Evolutionary conservation across 148 eudicot genomes (phyloP).

Genomic region (Salicornia ramosissima): DNA sequence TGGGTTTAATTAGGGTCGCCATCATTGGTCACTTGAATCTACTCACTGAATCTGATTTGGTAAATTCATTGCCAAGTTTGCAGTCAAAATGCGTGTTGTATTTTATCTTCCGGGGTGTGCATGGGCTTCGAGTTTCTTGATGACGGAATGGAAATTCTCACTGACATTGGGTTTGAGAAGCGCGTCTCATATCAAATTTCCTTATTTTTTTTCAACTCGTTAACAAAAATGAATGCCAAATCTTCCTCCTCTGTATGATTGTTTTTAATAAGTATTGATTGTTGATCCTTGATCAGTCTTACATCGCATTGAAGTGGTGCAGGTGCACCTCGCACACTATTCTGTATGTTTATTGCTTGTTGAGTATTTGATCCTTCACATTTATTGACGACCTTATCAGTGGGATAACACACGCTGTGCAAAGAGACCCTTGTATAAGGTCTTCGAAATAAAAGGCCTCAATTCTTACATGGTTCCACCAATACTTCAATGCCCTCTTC

Average conservation of each 20-base stretch:
- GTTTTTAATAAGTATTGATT: not conserved
- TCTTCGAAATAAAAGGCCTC: too few relatives aligned
- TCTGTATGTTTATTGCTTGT: not conserved
- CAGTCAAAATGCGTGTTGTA: not conserved
- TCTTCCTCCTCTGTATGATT: not conserved
- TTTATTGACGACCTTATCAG: too few relatives aligned
- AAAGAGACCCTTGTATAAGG: too few relatives aligned
- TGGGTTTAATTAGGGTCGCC: not conserved
- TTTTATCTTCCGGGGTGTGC: not conserved
- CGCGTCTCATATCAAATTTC: not conserved
- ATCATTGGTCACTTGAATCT: not conserved
- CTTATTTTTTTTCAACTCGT: not conserved
- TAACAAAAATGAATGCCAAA: not conserved
- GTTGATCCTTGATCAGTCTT: not conserved
- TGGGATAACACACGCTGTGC: too few relatives aligned
- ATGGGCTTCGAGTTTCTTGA: not conserved
- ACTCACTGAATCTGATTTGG: not conserved
- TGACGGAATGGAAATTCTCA: not conserved
- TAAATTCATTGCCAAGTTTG: not conserved
- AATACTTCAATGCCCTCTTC: too few relatives aligned
- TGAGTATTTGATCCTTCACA: too few relatives aligned
- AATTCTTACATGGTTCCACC: too few relatives aligned
- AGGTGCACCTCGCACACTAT: not conserved
- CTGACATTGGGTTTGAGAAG: not conserved
- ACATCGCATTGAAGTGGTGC: not conserved